These are phyloP conservation scores for Syzygium jambos DNA, from an alignment of 345 rosid genomes.

Conservation along the genomic window DNA sequence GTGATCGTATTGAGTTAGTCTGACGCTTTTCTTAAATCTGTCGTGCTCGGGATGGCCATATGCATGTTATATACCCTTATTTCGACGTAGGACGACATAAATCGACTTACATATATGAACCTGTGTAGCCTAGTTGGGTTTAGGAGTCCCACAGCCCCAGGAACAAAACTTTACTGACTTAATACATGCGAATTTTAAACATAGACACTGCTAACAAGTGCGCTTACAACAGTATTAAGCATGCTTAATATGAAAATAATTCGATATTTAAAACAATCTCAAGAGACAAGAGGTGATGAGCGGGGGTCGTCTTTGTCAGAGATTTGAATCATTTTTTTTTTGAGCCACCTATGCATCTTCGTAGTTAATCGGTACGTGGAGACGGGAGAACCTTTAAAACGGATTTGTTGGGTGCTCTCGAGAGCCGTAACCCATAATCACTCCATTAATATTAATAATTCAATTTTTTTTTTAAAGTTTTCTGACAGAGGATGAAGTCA, in stretches of 20 bases:
- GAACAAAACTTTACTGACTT: neutral
- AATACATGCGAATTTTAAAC: neutral
- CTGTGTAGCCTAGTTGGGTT: neutral
- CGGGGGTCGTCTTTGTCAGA: neutral
- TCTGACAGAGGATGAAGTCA: neutral
- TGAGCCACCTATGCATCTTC: neutral
- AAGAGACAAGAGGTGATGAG: neutral
- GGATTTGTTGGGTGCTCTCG: neutral
- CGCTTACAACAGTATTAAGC: too few relatives aligned
- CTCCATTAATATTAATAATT: neutral
- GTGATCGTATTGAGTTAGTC: neutral
- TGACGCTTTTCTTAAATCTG: neutral
- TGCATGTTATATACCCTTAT: neutral
- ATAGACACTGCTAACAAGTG: too few relatives aligned
- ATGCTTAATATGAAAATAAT: neutral
- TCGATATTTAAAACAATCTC: neutral
- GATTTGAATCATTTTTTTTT: neutral
- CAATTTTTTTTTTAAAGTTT: neutral
- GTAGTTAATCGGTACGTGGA: neutral
- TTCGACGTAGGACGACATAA: fast-evolving
- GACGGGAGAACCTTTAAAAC: neutral
- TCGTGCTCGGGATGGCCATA: neutral
- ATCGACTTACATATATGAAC: neutral
- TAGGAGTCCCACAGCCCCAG: neutral
- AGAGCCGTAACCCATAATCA: neutral